Evolutionary conservation across 139 green algal species (phyloP).

Genomic region (Chlorella sp.): DNA sequence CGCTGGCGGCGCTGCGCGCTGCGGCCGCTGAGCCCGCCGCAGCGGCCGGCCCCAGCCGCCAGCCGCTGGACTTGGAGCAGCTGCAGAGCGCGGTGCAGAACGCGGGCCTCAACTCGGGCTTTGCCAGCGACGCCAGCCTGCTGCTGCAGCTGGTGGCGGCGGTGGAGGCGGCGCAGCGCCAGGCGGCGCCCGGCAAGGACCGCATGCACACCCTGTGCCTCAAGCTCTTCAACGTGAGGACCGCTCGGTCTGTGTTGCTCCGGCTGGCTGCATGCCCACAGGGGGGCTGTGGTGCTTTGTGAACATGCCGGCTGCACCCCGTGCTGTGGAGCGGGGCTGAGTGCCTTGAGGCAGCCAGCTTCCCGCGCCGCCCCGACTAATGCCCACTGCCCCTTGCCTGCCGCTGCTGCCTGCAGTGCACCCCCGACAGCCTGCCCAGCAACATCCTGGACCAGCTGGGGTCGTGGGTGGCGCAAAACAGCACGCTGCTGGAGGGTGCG

Average conservation of each 20-base stretch:
- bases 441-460: conserved; percentile 33
- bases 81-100: conserved; percentile 13
- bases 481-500: conserved; percentile 25
- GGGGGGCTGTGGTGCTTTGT: too few relatives aligned
- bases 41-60: not conserved
- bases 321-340: too few relatives aligned
- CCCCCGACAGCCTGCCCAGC: conserved; percentile 26
- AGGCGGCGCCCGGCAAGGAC: not conserved
- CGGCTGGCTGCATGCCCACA: too few relatives aligned
- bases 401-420: conserved; percentile 16
- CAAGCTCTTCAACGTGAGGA: conserved; percentile 24
- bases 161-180: not conserved
- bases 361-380: too few relatives aligned
- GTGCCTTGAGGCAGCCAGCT: too few relatives aligned
- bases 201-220: conserved; percentile 22
- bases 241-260: too few relatives aligned
- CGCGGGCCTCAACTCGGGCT: not conserved
- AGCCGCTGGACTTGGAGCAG: not conserved
- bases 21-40: conserved; percentile 1
- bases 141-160: conserved; percentile 31
- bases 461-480: conserved; percentile 27
- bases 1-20: conserved; percentile 69
- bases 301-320: too few relatives aligned
- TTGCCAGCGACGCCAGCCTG: conserved; percentile 16
- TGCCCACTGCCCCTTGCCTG: not conserved